A percentile compares a stretch with the other conserved stretches of the same genome.
These are phyloP conservation scores for Alternaria alternata DNA, from an alignment of 2,329 filamentous ascomycete species.

Conservation along the genomic window DNA sequence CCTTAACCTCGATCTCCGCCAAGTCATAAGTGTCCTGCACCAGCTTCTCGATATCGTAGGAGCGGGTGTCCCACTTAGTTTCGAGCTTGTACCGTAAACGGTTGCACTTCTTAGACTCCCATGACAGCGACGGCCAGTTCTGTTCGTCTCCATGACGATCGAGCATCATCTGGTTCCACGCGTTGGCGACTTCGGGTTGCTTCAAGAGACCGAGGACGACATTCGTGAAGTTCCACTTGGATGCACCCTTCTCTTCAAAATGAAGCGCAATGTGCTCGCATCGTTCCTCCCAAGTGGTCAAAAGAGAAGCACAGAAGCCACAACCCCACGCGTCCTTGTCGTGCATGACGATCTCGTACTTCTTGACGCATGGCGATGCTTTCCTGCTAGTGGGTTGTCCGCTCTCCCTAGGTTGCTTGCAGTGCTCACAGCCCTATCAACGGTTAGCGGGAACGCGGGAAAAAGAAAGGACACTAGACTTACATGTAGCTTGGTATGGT, in stretches of 20 bases:
- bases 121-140: constrained; percentile 56
- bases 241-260: constrained; percentile 68
- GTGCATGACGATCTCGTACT: constrained; percentile 57
- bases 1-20: constrained; percentile 49
- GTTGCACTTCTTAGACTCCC: constrained; percentile 71
- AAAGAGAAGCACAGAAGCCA: constrained; percentile 71
- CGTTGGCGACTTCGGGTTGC: constrained; percentile 67
- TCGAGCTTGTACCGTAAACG: constrained; percentile 71
- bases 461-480: constrained; percentile 37
- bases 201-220: constrained; percentile 74
- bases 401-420: constrained; percentile 68
- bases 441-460: constrained; percentile 22
- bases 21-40: constrained; percentile 67
- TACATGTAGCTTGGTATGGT: constrained; percentile 70
- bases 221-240: constrained; percentile 74
- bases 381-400: constrained; percentile 64
- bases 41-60: constrained; percentile 63
- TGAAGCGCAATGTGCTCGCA: constrained; percentile 74
- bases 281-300: constrained; percentile 70
- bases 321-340: constrained; percentile 74
- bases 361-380: constrained; percentile 50
- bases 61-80: constrained; percentile 66
- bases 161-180: constrained; percentile 67
- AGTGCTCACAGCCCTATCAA: constrained; percentile 64
- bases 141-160: constrained; percentile 64